Conservation (phyloP, 2,329 filamentous ascomycete species). For the Alternaria postmessia region DNA sequence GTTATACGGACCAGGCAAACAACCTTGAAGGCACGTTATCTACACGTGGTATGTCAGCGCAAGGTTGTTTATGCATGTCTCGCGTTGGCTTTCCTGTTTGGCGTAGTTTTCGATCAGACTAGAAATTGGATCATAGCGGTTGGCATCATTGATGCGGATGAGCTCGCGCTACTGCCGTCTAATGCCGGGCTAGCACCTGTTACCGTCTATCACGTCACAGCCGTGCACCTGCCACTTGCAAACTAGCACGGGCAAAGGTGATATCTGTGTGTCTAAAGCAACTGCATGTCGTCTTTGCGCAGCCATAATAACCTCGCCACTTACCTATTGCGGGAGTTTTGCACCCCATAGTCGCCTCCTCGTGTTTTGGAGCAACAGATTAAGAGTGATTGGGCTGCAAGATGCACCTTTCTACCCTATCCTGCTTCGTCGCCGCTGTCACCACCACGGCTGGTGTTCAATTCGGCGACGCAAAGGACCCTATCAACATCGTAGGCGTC, state of each 20-base stretch:
- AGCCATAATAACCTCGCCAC: constrained; percentile 5
- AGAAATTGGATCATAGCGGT: not conserved
- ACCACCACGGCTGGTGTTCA: constrained; percentile 13
- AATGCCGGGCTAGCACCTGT: constrained; percentile 4
- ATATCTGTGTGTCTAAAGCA: constrained; percentile 3
- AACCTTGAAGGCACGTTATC: constrained; percentile 7
- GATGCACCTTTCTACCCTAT: constrained; percentile 15
- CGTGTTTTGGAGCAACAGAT: not conserved
- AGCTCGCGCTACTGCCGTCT: constrained; percentile 7
- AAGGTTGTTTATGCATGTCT: constrained; percentile 3
- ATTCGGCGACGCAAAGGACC: constrained; percentile 16
- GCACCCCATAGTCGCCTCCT: not conserved
- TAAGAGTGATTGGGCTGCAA: not conserved
- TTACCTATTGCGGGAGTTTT: not conserved
- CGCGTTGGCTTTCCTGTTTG: not conserved
- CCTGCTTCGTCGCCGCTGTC: constrained; percentile 13
- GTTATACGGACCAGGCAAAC: constrained; percentile 1
- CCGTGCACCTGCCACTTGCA: constrained; percentile 13
- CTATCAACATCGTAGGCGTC: constrained; percentile 56
- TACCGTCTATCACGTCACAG: constrained; percentile 11
- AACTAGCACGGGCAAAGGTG: constrained; percentile 4
- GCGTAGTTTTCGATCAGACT: not conserved
- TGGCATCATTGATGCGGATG: constrained; percentile 2
- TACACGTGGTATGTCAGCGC: not conserved
- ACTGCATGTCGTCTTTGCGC: constrained; percentile 1